Conservation (phyloP, 2,329 filamentous ascomycete species). For the Colletotrichum scovillei region DNA sequence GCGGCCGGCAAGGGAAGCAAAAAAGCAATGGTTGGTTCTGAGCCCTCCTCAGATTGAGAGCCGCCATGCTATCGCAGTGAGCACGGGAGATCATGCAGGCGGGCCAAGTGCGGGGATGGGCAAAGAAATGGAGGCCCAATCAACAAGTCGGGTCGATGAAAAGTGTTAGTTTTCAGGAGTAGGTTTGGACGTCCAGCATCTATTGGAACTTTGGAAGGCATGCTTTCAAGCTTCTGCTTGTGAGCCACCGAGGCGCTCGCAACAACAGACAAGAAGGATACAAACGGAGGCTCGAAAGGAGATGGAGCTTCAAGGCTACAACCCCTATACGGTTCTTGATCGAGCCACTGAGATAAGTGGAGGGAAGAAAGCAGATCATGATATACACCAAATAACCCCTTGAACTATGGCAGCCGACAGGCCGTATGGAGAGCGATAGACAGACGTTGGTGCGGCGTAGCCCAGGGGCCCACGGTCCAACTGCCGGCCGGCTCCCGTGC, state of each 20-base stretch:
- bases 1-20: background rate
- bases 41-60: background rate
- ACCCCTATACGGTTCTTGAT: background rate
- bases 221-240: background rate
- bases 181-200: background rate
- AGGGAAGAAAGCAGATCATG: constrained; percentile 5
- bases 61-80: background rate
- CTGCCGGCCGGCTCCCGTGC: background rate
- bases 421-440: background rate
- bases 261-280: too few species aligned
- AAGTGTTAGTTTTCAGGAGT: background rate
- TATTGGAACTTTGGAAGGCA: background rate
- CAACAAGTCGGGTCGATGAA: background rate
- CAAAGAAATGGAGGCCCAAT: background rate
- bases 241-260: background rate
- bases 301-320: background rate
- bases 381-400: constrained; percentile 6
- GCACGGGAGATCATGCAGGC: constrained; percentile 9
- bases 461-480: background rate
- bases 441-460: background rate
- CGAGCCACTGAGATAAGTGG: constrained; percentile 2
- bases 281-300: background rate
- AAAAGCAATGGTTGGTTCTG: constrained; percentile 12
- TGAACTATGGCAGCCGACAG: background rate
- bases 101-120: background rate